These are phyloP conservation scores for Bruguiera sexangula DNA, from an alignment of 345 rosid genomes.

Conservation along the genomic window DNA sequence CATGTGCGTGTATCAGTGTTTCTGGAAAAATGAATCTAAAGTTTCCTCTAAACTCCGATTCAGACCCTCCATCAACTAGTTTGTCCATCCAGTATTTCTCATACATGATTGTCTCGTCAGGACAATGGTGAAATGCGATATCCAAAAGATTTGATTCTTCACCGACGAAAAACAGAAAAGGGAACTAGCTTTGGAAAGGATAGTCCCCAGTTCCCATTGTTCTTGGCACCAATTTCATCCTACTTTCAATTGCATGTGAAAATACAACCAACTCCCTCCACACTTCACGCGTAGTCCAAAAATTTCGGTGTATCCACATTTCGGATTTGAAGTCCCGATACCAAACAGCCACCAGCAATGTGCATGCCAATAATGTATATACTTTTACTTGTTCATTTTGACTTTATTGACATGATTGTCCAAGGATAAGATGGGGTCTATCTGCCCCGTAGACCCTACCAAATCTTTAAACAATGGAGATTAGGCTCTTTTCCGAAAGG, in stretches of 20 bases:
- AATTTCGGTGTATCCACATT: background rate
- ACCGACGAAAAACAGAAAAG: background rate
- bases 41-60: background rate
- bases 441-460: background rate
- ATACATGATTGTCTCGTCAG: background rate
- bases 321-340: background rate
- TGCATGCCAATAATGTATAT: no score
- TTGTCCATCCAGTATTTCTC: background rate
- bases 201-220: background rate
- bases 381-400: background rate
- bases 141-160: background rate
- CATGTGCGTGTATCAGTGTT: background rate
- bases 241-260: background rate
- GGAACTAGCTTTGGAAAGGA: background rate
- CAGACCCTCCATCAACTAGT: background rate
- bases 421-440: slow-evolving; percentile 14
- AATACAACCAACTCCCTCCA: background rate
- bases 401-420: background rate
- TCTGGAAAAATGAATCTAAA: background rate
- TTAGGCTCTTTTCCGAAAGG: background rate
- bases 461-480: background rate
- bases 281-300: background rate
- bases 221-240: background rate
- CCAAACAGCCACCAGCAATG: slow-evolving; percentile 2
- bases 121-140: background rate